Evolutionary conservation across 257 asterid species (phyloP), one percentile per base, ranked within the genome.

Genomic region (Voacanga thouarsii): DNA sequence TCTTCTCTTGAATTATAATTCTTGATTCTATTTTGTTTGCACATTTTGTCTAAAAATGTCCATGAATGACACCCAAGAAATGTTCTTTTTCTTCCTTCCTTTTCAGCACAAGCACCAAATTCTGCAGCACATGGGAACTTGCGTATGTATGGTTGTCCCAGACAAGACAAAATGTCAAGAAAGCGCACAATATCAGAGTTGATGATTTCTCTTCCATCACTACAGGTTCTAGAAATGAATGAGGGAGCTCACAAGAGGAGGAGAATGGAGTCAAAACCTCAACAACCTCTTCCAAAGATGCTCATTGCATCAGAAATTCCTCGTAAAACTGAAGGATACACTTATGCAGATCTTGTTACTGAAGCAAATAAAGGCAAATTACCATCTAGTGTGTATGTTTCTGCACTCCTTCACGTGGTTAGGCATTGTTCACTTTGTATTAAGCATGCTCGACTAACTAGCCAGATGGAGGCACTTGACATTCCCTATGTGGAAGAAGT

Each of bases 401-500:
- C 97, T 80, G 88, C 89, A 67, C 95, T 96, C 68, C 94, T 93
- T 80, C 97, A 92, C 85, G 96, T 93, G 74, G 92, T 96, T 65
- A 92, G 97, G 82, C 99, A 93, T 82, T 96, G 97, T 84, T 93
- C 98, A 19, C 87, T 96, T 66, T 94, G 99, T 78, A 92, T 96
- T 80, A 96, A 96, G 76, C 99, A 96, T 86, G 97, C 98, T 82
- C 94, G 89, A 77, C 85, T 96, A 85, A 93, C 97, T 66, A 93
- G 97, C 82, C 99, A 96, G 86, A 96, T 96, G 99, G 96, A 92
- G 79, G 93, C 89, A 63, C 92, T 96, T 81, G 97, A 89, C 82
- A 92, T 92, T 75, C 97, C 99, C 44, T 96, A 85, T 83, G 97
- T 92, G 71, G 98, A 96, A 86, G 99, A 96, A 89, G 96, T 96